Percentiles rank a stretch among this genome's conserved stretches.
These are phyloP conservation scores for Micractinium sp. DNA, from an alignment of 139 green algal species.

Conservation along the genomic window DNA sequence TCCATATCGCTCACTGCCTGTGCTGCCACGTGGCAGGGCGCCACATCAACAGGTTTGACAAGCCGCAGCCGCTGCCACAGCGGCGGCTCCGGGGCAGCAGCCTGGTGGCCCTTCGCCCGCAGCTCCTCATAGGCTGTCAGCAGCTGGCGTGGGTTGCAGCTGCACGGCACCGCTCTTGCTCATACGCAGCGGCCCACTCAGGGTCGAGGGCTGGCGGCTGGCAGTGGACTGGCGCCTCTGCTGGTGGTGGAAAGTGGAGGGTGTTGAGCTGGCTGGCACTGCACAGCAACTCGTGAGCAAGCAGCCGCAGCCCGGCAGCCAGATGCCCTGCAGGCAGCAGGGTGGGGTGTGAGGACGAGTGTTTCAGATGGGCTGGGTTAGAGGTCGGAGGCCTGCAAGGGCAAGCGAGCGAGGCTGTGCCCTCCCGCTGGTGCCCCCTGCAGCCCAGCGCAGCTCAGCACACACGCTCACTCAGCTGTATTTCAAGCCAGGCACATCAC, in stretches of 20 bases:
- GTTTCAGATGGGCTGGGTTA: too few species aligned
- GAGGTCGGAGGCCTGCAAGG: neutral
- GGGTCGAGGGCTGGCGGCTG: neutral
- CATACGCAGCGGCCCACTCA: constrained; percentile 19
- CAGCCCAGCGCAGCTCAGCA: too few species aligned
- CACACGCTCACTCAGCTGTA: too few species aligned
- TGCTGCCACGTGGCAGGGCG: constrained; percentile 18
- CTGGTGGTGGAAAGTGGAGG: constrained; percentile 1
- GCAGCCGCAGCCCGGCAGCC: constrained; percentile 46
- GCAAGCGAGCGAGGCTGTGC: neutral
- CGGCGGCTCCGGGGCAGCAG: too few species aligned
- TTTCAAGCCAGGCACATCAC: too few species aligned
- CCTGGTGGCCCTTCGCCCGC: neutral
- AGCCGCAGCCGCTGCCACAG: too few species aligned
- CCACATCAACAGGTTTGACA: neutral
- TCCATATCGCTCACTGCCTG: neutral
- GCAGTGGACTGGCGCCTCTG: neutral
- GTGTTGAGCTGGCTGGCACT: constrained; percentile 44
- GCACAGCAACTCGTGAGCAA: constrained; percentile 44
- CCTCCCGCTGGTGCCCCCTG: too few species aligned
- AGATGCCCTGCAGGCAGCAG: constrained; percentile 26
- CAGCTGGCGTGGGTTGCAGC: constrained; percentile 20
- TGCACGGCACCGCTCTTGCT: constrained; percentile 3
- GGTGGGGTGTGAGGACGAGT: neutral
- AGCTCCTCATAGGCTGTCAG: constrained; percentile 38